Evolutionary conservation across 768 basidiomycete genomes (phyloP).

Genomic region (Saitozyma sp.): DNA sequence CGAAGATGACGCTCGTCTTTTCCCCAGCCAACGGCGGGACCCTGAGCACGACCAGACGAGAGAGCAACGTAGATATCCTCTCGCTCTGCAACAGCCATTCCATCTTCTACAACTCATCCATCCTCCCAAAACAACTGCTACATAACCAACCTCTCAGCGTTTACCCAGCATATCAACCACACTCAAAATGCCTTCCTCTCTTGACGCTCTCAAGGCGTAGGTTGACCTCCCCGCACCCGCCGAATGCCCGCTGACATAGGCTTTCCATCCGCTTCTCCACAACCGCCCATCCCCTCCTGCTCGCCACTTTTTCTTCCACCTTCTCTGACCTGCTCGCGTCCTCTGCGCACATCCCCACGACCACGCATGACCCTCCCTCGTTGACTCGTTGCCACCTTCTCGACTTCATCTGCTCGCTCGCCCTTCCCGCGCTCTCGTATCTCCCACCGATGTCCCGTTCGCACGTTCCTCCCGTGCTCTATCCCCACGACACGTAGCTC

Average conservation of each 20-base stretch:
- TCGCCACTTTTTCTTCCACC: neutral
- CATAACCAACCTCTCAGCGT: neutral
- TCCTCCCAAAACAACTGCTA: neutral
- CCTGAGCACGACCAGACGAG: neutral
- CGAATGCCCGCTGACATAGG: constrained; percentile 9
- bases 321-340: neutral
- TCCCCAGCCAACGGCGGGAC: neutral
- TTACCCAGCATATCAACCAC: constrained; percentile 4
- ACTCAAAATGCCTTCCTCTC: constrained; percentile 40
- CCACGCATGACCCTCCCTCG: neutral
- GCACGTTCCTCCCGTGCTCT: neutral
- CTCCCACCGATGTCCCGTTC: neutral
- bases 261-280: neutral
- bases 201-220: constrained; percentile 48
- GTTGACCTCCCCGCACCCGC: constrained; percentile 2
- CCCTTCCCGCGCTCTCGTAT: neutral
- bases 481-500: constrained; percentile 52
- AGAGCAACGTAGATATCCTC: constrained; percentile 3
- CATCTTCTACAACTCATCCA: constrained; percentile 1
- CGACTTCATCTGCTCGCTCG: neutral
- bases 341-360: neutral
- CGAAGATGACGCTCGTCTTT: too few species aligned
- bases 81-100: neutral
- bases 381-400: neutral
- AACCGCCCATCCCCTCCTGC: neutral